Evolutionary conservation across 1,139 yeast genomes (phyloP), one percentile per base, ranked within the genome.

Genomic region (Torulaspora globosa): DNA sequence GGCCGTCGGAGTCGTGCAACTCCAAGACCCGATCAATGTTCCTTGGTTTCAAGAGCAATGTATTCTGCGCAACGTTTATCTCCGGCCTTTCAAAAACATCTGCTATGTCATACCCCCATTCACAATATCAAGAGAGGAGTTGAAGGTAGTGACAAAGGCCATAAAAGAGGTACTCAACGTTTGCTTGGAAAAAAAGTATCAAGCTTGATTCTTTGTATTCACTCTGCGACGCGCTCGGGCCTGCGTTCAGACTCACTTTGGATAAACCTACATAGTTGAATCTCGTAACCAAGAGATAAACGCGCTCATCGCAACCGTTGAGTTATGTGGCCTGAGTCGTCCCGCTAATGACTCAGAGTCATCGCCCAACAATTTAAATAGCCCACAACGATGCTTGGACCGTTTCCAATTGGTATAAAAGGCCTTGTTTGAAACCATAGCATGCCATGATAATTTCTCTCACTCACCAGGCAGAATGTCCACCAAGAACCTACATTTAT

Each of bases 101-200:
- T 47, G 59, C n/a, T 62, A 62, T 43, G 54, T 59, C 14, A 60
- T 60, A 60, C 67, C 66, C 10, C 66, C 65, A 3, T 60, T 58
- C 46, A 49, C 59, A 18, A 62, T 62, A 9, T 40, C 56, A 1
- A 32, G 43, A 23, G 50, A 43, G 11, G 61, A 61, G 24, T 45
- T 59, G 9, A 36, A 15, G 10, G 26, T 35, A 14, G 44, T 41
- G 19, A 41, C 44, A 21, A 15, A 16, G 10, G 40, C 44, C 18
- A 41, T 41, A 16, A 41, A 29, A 19, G 44, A 36, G 3, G 44
- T 41, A 16, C 41, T 41, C 21, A 16, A 18, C 3, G 14, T 36
- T 10, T 26, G 16, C 8, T 12, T 36, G 14, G 8, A 33, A n/a
- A n/a, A n/a, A n/a, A n/a, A n/a, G n/a, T n/a, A n/a, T n/a, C n/a